These are phyloP conservation scores for Osmozyma mogii DNA, from an alignment of 805 yeast species.

Conservation along the genomic window DNA sequence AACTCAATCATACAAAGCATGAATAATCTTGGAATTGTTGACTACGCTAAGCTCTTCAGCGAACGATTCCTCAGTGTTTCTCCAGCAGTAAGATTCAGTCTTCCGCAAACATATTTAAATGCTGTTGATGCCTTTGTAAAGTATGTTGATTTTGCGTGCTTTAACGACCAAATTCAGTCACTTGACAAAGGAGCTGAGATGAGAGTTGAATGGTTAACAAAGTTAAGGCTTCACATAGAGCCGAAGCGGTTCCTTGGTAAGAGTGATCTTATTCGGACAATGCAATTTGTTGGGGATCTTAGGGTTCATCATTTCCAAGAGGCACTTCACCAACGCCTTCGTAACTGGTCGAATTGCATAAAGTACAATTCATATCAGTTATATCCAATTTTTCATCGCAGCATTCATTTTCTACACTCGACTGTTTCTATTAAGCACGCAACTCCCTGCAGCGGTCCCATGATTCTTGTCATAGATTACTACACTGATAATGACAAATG, in stretches of 20 bases:
- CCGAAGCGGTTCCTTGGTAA: slow-evolving; percentile 20
- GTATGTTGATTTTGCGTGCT: slow-evolving; percentile 16
- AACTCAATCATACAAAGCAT: slow-evolving; percentile 1
- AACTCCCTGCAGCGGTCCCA: slow-evolving; percentile 92
- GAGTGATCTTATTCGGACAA: slow-evolving; percentile 27
- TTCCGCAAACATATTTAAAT: slow-evolving; percentile 54
- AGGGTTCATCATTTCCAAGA: slow-evolving; percentile 38
- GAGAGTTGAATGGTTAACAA: slow-evolving; percentile 17
- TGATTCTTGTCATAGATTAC: slow-evolving; percentile 70
- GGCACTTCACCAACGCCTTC: slow-evolving; percentile 38
- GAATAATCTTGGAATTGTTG: slow-evolving; percentile 21
- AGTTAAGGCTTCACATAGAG: slow-evolving; percentile 19
- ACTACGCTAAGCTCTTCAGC: slow-evolving; percentile 31
- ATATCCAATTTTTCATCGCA: slow-evolving; percentile 57
- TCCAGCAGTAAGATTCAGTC: slow-evolving; percentile 69
- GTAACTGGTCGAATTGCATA: slow-evolving; percentile 40
- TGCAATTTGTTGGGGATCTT: slow-evolving; percentile 29
- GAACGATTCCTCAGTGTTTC: slow-evolving; percentile 69
- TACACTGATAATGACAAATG: slow-evolving; percentile 89
- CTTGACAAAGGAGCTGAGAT: slow-evolving; percentile 20
- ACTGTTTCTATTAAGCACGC: slow-evolving; percentile 77
- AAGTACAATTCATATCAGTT: slow-evolving; percentile 29
- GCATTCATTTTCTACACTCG: slow-evolving; percentile 68
- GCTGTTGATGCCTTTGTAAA: slow-evolving; percentile 45
- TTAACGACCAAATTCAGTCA: slow-evolving; percentile 15